These are phyloP conservation scores for Coleophoma eucalyptorum DNA, from an alignment of 2,329 filamentous ascomycete genomes.

Conservation along the genomic window DNA sequence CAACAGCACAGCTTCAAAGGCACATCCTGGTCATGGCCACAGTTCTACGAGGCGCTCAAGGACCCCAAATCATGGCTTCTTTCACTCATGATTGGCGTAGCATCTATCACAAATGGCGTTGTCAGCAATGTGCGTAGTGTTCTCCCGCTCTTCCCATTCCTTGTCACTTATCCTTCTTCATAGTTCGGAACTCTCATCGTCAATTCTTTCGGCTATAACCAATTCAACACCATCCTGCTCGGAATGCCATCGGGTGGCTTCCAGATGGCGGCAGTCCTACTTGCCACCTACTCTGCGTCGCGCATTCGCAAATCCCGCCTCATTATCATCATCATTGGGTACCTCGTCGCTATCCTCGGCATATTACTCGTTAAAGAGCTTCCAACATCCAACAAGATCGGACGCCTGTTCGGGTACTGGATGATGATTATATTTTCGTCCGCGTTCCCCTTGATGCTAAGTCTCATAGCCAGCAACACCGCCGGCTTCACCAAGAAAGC, in stretches of 20 bases:
- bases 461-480: conserved; percentile 51
- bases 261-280: conserved; percentile 7
- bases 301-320: conserved; percentile 8
- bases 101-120: conserved; percentile 41
- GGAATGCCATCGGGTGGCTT: conserved; percentile 58
- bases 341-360: conserved; percentile 50
- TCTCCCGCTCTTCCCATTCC: neutral
- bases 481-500: conserved; percentile 49
- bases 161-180: neutral
- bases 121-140: conserved; percentile 15
- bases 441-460: conserved; percentile 12
- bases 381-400: conserved; percentile 43
- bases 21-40: conserved; percentile 7
- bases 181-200: conserved; percentile 32
- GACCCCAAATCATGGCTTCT: conserved; percentile 12
- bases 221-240: conserved; percentile 30
- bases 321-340: conserved; percentile 10
- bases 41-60: conserved; percentile 8
- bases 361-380: conserved; percentile 54
- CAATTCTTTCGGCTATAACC: conserved; percentile 29
- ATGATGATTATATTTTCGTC: conserved; percentile 61
- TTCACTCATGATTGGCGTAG: conserved; percentile 12
- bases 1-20: conserved; percentile 18
- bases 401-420: conserved; percentile 45
- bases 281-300: conserved; percentile 7